Base-by-base conservation (phyloP, 1,284 basidiomycete species). In the Irpex rosettiformis region DNA sequence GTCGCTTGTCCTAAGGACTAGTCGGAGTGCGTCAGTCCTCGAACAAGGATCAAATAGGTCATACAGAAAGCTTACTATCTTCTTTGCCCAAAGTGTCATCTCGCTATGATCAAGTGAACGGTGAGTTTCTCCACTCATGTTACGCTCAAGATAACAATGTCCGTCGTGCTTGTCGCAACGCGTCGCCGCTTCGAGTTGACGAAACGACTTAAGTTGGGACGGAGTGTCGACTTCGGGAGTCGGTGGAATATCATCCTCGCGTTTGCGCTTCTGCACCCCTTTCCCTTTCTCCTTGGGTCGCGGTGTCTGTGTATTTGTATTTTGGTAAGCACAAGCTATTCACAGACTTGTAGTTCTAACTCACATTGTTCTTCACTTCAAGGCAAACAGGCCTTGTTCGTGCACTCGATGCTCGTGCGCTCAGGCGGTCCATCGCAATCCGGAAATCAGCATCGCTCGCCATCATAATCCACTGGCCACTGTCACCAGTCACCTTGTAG, bases 31-130 rank as follows among this genome's bases (percentile, higher is more conserved):
- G 5, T 45, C 42, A 45, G 42, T 7, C 21, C 33, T 16, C 21
- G 24, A 5, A 5, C 8, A 24, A 24, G 13, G 42, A 22, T 5
- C 8, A 47, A 27, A 18, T n/a, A n/a, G n/a, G n/a, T n/a, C n/a
- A n/a, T n/a, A n/a, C n/a, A n/a, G n/a, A n/a, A n/a, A n/a, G n/a
- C 58, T 59, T 29, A 59, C 58, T 4, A 55, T 59, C n/a, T 47
- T 33, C 37, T 59, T 59, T 27, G 58, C 52, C 58, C 58, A 59
- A 10, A 59, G 40, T n/a, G 58, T 48, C 54, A 55, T 59, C 28
- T 55, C 40, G 16, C 49, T 18, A 49, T 59, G 58, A 48, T 18
- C 24, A 33, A 59, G 58, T 25, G 22, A 25, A 24, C 43, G 54
- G 29, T 59, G 58, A 11, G n/a, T 48, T 5, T 55, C 18, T 7